These are phyloP conservation scores for Phytopythium montanum DNA, from an alignment of 352 stramenopile species.

Conservation along the genomic window DNA sequence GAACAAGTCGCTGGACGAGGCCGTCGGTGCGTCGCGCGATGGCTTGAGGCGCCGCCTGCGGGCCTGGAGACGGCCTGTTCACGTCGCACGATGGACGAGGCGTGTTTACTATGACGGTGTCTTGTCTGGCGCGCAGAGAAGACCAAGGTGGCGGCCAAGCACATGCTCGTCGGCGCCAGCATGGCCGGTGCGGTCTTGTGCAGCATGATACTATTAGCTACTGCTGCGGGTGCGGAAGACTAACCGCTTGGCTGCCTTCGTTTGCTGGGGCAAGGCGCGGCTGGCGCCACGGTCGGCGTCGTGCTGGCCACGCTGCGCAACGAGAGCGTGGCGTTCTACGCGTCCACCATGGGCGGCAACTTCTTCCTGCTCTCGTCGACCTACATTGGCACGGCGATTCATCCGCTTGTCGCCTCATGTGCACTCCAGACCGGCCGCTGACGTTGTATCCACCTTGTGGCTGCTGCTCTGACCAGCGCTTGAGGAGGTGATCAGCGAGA, in stretches of 20 bases:
- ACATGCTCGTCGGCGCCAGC: slow-evolving; percentile 62
- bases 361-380: slow-evolving; percentile 83
- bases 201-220: not conserved
- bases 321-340: slow-evolving; percentile 78
- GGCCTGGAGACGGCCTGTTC: too few relatives aligned
- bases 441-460: not conserved
- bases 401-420: too few relatives aligned
- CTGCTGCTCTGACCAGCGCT: slow-evolving; percentile 31
- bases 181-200: slow-evolving; percentile 27
- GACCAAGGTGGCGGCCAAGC: slow-evolving; percentile 56
- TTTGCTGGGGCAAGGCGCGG: slow-evolving; percentile 19
- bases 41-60: not conserved
- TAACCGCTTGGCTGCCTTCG: not conserved
- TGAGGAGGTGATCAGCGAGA: slow-evolving; percentile 74
- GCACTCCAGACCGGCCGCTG: not conserved
- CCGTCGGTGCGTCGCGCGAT: not conserved
- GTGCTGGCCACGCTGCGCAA: slow-evolving; percentile 65
- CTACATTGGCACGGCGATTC: slow-evolving; percentile 60
- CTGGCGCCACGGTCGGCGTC: slow-evolving; percentile 52
- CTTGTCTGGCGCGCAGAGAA: slow-evolving; percentile 32
- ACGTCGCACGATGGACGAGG: not conserved
- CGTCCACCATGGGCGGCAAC: slow-evolving; percentile 81
- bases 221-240: too few relatives aligned
- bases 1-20: slow-evolving; percentile 4
- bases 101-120: not conserved